These are phyloP conservation scores for Ustilago crameri DNA, from an alignment of 1,284 basidiomycete species.

Conservation along the genomic window DNA sequence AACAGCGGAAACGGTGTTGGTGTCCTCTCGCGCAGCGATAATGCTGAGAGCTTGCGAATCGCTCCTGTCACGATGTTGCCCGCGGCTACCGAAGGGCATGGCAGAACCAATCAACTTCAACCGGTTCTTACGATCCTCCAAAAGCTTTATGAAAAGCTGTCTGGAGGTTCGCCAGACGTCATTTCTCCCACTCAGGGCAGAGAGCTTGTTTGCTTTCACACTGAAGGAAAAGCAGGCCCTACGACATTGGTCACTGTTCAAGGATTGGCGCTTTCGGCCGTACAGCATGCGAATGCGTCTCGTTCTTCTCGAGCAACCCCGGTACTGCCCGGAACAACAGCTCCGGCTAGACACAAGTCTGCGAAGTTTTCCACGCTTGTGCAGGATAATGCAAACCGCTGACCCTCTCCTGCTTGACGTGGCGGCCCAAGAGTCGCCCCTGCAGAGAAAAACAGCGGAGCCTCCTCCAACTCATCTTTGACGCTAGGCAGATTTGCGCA, in stretches of 20 bases:
- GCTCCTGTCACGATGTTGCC: not conserved
- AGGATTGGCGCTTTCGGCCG: constrained; percentile 8
- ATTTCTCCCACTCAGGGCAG: constrained; percentile 1
- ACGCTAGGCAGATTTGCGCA: too few species aligned
- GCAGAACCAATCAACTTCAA: too few species aligned
- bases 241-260: constrained; percentile 1
- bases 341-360: not conserved
- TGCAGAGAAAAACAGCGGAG: too few species aligned
- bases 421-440: too few species aligned
- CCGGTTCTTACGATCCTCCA: constrained; percentile 1
- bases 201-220: not conserved
- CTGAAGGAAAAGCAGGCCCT: not conserved
- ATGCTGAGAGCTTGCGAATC: not conserved
- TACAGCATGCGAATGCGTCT: constrained; percentile 7
- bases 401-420: too few species aligned
- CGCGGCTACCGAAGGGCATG: too few species aligned
- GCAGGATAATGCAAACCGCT: not conserved
- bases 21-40: not conserved
- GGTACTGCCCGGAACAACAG: not conserved
- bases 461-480: too few species aligned
- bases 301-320: not conserved
- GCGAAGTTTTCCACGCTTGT: not conserved
- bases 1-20: not conserved
- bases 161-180: not conserved
- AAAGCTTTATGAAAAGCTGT: constrained; percentile 3